Evolutionary conservation across 495 filamentous ascomycete species (phyloP), one percentile per base, ranked within the genome.

Genomic region (Stereocaulon alpinum): DNA sequence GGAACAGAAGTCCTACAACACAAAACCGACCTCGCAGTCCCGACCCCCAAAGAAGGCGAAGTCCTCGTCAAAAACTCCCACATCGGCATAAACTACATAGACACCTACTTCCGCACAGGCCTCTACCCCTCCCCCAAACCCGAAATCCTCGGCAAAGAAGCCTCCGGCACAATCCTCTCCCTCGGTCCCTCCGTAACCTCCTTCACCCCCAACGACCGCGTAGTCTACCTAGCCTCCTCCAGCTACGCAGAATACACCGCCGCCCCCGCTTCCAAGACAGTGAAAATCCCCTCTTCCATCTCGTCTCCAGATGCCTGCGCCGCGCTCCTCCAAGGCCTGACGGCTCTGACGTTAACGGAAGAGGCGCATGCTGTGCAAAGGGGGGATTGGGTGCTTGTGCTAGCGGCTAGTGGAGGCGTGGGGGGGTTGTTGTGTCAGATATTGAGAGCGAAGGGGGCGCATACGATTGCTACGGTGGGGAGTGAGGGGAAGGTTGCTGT

Each of bases 321-420:
- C 0, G 74, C 80, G 1, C 69, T 93, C 10, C 70, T 96, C 44
- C 93, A 95, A 66, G 93, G 88, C 4, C 69, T 98, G 52, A 97
- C 93, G 0, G 92, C 93, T 2, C 73, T 95, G 30, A 84, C 90
- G 0, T 74, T 96, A 42, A 82, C 86, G 12, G 84, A 86, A 65
- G 93, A 96, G 70, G 80, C 86, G 14, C 81, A 91, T 60, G 68
- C 74, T 1, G 87, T 96, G 30, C 74, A 87, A 65, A 79, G 76
- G 68, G 88, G 85, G 1, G 89, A 95, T 59, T 94, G 85, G 84
- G 79, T 93, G 9, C 81, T 98, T 1, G 80, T 97, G 37, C 89
- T 95, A 63, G 92, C 93, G 0, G 93, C 93, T 0, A 91, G 91
- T 10, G 93, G 93, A 44, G 93, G 93, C 5, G 87, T 90, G 0